These are phyloP conservation scores for Discostella pseudostelligera DNA, from an alignment of 108 stramenopile species.

Conservation along the genomic window DNA sequence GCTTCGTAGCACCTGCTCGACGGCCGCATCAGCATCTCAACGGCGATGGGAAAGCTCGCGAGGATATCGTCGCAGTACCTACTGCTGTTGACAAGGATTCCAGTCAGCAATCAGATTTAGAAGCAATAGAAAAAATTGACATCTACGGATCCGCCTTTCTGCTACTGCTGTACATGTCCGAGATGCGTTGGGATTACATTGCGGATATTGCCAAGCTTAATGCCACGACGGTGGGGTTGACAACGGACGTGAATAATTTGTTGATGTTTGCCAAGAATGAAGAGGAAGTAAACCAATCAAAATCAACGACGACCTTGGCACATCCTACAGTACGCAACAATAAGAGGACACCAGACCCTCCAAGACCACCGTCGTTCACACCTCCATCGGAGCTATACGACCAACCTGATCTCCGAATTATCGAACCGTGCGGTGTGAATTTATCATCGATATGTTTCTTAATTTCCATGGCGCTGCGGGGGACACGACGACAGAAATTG, in stretches of 20 bases:
- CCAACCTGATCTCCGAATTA: constrained; percentile 20
- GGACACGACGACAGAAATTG: constrained; percentile 67
- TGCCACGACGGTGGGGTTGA: constrained; percentile 54
- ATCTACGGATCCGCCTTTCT: constrained; percentile 34
- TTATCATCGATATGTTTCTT: constrained; percentile 56
- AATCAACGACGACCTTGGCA: background rate
- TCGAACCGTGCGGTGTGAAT: constrained; percentile 54
- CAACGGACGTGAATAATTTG: constrained; percentile 70
- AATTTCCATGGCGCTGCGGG: constrained; percentile 62
- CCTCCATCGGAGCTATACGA: constrained; percentile 35
- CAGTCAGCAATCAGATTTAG: background rate
- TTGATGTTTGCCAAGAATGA: background rate
- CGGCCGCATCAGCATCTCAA: no score
- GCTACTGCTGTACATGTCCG: constrained; percentile 53
- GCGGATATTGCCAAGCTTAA: constrained; percentile 53
- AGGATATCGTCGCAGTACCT: background rate
- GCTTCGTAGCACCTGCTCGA: background rate
- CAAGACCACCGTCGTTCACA: constrained; percentile 23
- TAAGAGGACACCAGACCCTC: constrained; percentile 13
- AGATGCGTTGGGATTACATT: constrained; percentile 66
- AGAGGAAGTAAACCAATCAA: background rate
- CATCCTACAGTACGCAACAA: background rate
- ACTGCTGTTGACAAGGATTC: background rate
- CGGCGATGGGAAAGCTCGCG: background rate
- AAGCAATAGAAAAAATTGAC: constrained; percentile 26